Evolutionary conservation across 1,139 yeast genomes (phyloP), one percentile per base, ranked within the genome.

Genomic region (Lizanozyma gosingica): DNA sequence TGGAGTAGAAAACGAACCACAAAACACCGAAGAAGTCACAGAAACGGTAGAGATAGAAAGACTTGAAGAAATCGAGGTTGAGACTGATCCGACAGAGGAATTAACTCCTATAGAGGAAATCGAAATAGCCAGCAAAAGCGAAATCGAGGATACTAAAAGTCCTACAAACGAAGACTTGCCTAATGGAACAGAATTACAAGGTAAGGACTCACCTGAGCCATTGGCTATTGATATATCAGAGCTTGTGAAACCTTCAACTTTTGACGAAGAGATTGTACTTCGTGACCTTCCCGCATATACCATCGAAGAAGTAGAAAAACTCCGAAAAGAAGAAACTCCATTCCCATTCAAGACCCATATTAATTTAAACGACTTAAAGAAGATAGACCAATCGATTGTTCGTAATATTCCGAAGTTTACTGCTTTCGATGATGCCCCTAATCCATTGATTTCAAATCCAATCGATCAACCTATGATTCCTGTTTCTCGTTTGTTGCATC

Each of bases 401-500:
- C 71, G 74, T 18, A 71, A 73, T 40, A 50, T 81, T 18, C 81
- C 86, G 1, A 55, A 70, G 15, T 79, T 74, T 55, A 56, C 68
- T 1, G 79, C 85, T 0, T 74, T 75, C 51, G 68, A 62, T 39
- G 59, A 57, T 37, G 49, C 53, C 32, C 54, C 71, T 43, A 46
- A 41, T 48, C 18, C 49, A 22, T 33, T 35, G 22, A 36, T 37
- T 38, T 17, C 42, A 40, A 22, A 40, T 2, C 49, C 47, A 18
- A 48, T 52, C 18, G 60, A 58, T 14, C 48, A 56, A 8, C 56
- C 56, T 3, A 50, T 58, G 15, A 62, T 66, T 4, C 78, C 81
- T 2, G 74, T 82, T 6, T 81, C 90, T 0, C 74, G 83, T 41
- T 63, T 84, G 38, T 56, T 82, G 37, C 71, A 78, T 37, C 82